phyloP scores from a whole-genome alignment of 2,329 filamentous ascomycete genomes.

The Fusarium pininemorale region DNA sequence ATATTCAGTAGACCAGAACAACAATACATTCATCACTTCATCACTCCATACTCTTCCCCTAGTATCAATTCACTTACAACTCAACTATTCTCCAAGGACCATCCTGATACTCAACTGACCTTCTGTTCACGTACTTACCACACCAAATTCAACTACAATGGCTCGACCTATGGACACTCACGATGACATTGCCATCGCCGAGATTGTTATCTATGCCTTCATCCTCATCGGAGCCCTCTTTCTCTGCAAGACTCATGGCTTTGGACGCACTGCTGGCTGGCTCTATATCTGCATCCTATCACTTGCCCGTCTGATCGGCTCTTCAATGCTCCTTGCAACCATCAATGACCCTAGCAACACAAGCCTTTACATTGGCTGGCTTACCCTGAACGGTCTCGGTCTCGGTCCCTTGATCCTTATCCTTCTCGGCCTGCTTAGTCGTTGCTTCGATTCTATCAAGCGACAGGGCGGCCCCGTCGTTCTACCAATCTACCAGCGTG shows the following conservation, averaged over 20 bases:
- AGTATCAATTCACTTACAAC: neutral
- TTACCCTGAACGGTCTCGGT: slow-evolving; percentile 46
- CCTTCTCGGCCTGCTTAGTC: slow-evolving; percentile 45
- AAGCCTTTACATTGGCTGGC: slow-evolving; percentile 47
- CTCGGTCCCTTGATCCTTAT: slow-evolving; percentile 59
- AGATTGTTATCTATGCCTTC: slow-evolving; percentile 44
- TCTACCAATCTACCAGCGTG: slow-evolving; percentile 44
- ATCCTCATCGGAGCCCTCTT: slow-evolving; percentile 43
- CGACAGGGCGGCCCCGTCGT: slow-evolving; percentile 46
- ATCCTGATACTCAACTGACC: neutral
- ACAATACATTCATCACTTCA: neutral
- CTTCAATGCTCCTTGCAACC: slow-evolving; percentile 54
- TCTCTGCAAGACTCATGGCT: slow-evolving; percentile 61
- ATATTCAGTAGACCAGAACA: neutral
- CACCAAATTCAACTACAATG: slow-evolving; percentile 19
- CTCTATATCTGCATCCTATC: slow-evolving; percentile 68
- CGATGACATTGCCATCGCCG: slow-evolving; percentile 47
- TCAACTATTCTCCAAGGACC: neutral
- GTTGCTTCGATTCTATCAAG: slow-evolving; percentile 59
- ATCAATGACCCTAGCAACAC: slow-evolving; percentile 61
- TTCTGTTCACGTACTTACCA: neutral
- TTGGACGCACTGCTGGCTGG: slow-evolving; percentile 67
- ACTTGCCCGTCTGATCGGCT: slow-evolving; percentile 64
- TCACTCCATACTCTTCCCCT: neutral
- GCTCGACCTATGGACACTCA: slow-evolving; percentile 40